A percentile compares a stretch with the other conserved stretches of the same genome.
Evolutionary conservation across 2,329 filamentous ascomycete species (phyloP).

Genomic region (Xylariaceae sp.): DNA sequence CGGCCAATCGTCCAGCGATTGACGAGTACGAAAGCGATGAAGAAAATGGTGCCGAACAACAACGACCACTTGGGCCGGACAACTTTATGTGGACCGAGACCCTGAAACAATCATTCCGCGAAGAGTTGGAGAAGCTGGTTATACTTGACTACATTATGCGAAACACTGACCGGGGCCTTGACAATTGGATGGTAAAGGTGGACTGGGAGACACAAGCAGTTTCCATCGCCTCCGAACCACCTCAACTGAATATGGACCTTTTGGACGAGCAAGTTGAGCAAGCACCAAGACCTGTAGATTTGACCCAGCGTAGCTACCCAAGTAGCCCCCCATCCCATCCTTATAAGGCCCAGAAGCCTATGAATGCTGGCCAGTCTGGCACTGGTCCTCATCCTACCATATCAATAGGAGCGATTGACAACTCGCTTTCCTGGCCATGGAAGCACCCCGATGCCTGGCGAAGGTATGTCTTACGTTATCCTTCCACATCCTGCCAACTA

Average conservation of each 20-base stretch:
- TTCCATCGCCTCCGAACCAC: constrained; percentile 80
- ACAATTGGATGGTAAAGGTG: constrained; percentile 99
- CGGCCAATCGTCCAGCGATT: constrained; percentile 43
- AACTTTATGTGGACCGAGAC: constrained; percentile 83
- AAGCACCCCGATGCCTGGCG: constrained; percentile 91
- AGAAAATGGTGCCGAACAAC: constrained; percentile 36
- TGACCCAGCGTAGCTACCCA: constrained; percentile 40
- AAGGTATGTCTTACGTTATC: constrained; percentile 39
- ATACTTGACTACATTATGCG: constrained; percentile 99
- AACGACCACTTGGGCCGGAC: constrained; percentile 42
- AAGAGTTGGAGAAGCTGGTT: constrained; percentile 94
- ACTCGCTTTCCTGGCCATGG: constrained; percentile 98
- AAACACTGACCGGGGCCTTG: constrained; percentile 92
- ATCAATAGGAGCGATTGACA: constrained; percentile 89
- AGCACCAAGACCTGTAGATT: constrained; percentile 61
- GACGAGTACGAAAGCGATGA: constrained; percentile 51
- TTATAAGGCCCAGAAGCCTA: constrained; percentile 77
- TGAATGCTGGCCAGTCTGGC: constrained; percentile 66
- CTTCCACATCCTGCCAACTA: constrained; percentile 16
- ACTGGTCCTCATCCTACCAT: constrained; percentile 57
- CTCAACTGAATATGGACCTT: constrained; percentile 62
- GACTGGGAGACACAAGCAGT: constrained; percentile 81
- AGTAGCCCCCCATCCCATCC: constrained; percentile 54
- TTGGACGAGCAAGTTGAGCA: constrained; percentile 45
- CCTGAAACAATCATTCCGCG: constrained; percentile 86